Evolutionary conservation across 768 basidiomycete genomes (phyloP).

Genomic region (Lactarius psammicola): DNA sequence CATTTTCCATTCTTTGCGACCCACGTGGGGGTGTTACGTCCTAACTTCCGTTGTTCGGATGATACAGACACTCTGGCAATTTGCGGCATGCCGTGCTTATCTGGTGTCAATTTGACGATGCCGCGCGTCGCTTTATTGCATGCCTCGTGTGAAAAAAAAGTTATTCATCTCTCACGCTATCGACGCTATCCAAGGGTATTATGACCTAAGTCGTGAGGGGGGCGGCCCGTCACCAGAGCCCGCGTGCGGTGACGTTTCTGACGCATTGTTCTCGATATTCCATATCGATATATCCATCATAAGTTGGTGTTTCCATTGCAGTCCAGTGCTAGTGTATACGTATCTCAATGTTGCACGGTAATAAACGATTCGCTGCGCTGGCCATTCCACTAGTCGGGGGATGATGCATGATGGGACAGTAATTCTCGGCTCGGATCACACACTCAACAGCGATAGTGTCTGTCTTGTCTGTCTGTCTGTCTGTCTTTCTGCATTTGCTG

Average conservation of each 20-base stretch:
- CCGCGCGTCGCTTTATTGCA: no score
- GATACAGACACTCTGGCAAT: neutral
- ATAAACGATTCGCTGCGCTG: neutral
- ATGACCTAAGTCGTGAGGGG: neutral
- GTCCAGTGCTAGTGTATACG: neutral
- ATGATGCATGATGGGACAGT: neutral
- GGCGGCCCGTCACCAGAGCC: neutral
- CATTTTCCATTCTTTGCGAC: neutral
- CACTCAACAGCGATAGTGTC: neutral
- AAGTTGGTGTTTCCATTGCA: neutral
- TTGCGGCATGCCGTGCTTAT: neutral
- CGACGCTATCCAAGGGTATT: neutral
- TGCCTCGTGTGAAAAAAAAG: conserved; percentile 5
- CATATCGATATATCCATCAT: no score
- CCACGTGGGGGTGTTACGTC: conserved; percentile 10
- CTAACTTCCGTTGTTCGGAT: conserved; percentile 11
- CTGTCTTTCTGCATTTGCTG: no score
- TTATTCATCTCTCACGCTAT: conserved; percentile 1
- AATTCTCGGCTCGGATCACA: neutral
- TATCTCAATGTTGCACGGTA: neutral
- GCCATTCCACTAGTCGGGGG: neutral
- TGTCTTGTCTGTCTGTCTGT: neutral
- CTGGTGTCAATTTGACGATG: no score
- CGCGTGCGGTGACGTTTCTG: neutral
- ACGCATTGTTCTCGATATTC: neutral